These are phyloP conservation scores for Acanthamoeba castellanii DNA, from an alignment of 208 protist genomes.

Conservation along the genomic window DNA sequence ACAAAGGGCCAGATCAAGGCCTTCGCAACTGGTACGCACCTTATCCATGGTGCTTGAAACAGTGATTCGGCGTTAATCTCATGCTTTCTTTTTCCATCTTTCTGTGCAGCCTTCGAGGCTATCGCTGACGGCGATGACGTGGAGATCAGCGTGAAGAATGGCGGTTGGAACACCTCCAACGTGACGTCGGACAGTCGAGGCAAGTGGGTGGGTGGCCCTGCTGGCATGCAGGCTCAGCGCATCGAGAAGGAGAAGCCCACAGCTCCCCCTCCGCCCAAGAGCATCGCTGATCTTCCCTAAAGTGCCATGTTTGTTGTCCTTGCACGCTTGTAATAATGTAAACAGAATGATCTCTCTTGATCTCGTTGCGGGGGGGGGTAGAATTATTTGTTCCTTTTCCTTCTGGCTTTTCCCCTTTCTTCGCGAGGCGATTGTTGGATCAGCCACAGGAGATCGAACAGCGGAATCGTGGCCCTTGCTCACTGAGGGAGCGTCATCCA, in stretches of 20 bases:
- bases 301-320: too few relatives aligned
- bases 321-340: not conserved
- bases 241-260: conserved; percentile 37
- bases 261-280: conserved; percentile 13
- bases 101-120: conserved; percentile 43
- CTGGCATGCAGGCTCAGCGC: conserved; percentile 53
- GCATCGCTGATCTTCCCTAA: conserved; percentile 16
- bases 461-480: not conserved
- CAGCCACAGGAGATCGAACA: not conserved
- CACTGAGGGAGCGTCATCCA: not conserved
- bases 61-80: not conserved
- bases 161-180: conserved; percentile 60
- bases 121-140: conserved; percentile 66
- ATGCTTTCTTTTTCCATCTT: not conserved
- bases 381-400: not conserved
- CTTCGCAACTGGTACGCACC: conserved; percentile 3
- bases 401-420: not conserved
- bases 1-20: conserved; percentile 65
- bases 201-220: conserved; percentile 59
- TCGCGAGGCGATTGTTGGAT: not conserved
- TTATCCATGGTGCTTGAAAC: not conserved
- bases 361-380: not conserved
- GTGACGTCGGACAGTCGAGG: conserved; percentile 71
- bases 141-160: conserved; percentile 59
- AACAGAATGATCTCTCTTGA: not conserved